Evolutionary conservation across 2,329 filamentous ascomycete genomes (phyloP).

Genomic region (Rhinocladiella mackenziei): DNA sequence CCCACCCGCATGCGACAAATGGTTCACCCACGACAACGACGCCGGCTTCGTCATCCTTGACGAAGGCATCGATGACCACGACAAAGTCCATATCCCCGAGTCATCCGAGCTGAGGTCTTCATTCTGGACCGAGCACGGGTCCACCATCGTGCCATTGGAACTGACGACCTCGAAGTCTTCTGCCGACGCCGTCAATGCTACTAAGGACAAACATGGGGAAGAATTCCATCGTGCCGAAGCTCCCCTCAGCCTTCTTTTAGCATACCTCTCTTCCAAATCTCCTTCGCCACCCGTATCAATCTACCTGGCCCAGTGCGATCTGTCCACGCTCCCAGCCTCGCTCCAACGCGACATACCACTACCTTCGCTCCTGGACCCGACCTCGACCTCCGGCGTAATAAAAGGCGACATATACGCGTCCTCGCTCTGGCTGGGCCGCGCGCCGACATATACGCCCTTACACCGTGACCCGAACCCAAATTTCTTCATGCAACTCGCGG

Average conservation of each 20-base stretch:
- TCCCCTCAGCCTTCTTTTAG: conserved; percentile 60
- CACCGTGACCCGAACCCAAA: conserved; percentile 95
- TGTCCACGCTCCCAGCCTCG: conserved; percentile 61
- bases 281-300: conserved; percentile 39
- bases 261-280: conserved; percentile 42
- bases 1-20: conserved; percentile 55
- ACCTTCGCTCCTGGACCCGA: conserved; percentile 44
- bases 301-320: conserved; percentile 80
- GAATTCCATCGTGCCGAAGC: conserved; percentile 47
- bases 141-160: conserved; percentile 57
- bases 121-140: conserved; percentile 39
- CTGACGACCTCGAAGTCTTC: conserved; percentile 36
- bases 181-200: not conserved
- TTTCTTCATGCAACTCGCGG: conserved; percentile 76
- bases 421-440: conserved; percentile 81
- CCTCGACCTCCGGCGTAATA: conserved; percentile 58
- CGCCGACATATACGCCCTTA: conserved; percentile 83
- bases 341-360: conserved; percentile 65
- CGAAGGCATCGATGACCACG: conserved; percentile 40
- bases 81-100: conserved; percentile 29
- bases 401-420: conserved; percentile 82
- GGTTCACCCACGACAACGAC: conserved; percentile 48
- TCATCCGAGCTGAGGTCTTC: conserved; percentile 24
- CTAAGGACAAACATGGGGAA: conserved; percentile 12
- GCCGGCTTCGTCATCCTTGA: conserved; percentile 1